phyloP scores from a whole-genome alignment of 306 rosid genomes.

The Sphenostylis stenocarpa region DNA sequence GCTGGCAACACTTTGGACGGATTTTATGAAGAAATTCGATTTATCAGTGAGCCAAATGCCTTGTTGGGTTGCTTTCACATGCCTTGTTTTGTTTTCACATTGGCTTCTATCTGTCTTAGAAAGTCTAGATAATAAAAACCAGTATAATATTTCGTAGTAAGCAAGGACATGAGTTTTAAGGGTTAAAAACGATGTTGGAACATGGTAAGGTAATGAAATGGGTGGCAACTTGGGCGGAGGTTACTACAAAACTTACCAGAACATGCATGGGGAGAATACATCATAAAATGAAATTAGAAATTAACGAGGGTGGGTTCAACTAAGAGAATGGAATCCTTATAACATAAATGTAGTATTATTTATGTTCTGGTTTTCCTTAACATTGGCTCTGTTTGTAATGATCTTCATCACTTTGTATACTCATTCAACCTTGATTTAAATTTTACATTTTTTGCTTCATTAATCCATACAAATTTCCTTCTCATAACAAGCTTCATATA shows the following conservation, averaged over 20 bases:
- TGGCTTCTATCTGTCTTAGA: not conserved
- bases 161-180: not conserved
- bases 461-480: too few species aligned
- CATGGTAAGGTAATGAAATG: not conserved
- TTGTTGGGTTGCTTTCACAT: conserved; percentile 20
- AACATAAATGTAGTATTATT: too few species aligned
- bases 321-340: too few species aligned
- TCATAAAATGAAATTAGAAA: too few species aligned
- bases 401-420: too few species aligned
- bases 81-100: not conserved
- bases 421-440: too few species aligned
- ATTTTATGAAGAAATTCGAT: conserved; percentile 9
- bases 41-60: not conserved
- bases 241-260: not conserved
- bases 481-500: too few species aligned
- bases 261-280: not conserved
- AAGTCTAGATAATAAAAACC: not conserved
- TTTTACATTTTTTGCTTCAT: too few species aligned
- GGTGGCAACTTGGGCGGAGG: conserved; percentile 13
- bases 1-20: conserved; percentile 34
- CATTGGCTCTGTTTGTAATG: too few species aligned
- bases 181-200: not conserved
- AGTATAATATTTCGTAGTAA: conserved; percentile 8
- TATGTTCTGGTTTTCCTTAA: too few species aligned
- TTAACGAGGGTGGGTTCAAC: too few species aligned